phyloP scores from a whole-genome alignment of 1,284 basidiomycete genomes.

The Pholiota adiposa region DNA sequence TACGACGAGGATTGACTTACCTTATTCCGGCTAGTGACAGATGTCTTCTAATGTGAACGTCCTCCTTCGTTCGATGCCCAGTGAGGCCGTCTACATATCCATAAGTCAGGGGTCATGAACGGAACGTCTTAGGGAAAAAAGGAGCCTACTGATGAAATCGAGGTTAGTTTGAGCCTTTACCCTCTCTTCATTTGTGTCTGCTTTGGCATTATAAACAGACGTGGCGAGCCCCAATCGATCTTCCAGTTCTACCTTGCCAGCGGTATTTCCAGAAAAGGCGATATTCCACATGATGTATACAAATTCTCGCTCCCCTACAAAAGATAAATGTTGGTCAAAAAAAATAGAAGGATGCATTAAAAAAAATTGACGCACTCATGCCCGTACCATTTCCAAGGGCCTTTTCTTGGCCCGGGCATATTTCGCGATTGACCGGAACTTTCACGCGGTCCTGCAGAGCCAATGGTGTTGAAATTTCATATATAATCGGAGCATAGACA shows the following conservation, averaged over 20 bases:
- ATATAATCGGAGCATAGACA: no score
- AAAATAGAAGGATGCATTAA: neutral
- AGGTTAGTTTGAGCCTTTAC: constrained; percentile 17
- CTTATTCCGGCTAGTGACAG: constrained; percentile 14
- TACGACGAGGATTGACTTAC: constrained; percentile 13
- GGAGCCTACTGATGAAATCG: constrained; percentile 25
- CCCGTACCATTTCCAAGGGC: neutral
- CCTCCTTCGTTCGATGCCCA: constrained; percentile 23
- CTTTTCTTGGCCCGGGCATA: constrained; percentile 17
- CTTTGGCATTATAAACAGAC: neutral
- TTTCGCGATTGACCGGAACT: constrained; percentile 31
- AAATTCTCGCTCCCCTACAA: constrained; percentile 20
- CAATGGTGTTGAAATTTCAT: no score
- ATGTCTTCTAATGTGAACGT: constrained; percentile 27
- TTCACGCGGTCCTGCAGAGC: constrained; percentile 31
- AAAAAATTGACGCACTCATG: neutral
- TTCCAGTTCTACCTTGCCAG: constrained; percentile 18
- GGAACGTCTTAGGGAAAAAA: neutral
- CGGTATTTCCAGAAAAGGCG: constrained; percentile 27
- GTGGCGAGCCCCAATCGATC: neutral
- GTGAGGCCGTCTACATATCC: constrained; percentile 21
- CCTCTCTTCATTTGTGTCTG: neutral
- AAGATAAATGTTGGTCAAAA: neutral
- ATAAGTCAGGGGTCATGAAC: neutral
- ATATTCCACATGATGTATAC: constrained; percentile 34